phyloP scores from a whole-genome alignment of 2,329 filamentous ascomycete species.

The Cercospora berteroae region DNA sequence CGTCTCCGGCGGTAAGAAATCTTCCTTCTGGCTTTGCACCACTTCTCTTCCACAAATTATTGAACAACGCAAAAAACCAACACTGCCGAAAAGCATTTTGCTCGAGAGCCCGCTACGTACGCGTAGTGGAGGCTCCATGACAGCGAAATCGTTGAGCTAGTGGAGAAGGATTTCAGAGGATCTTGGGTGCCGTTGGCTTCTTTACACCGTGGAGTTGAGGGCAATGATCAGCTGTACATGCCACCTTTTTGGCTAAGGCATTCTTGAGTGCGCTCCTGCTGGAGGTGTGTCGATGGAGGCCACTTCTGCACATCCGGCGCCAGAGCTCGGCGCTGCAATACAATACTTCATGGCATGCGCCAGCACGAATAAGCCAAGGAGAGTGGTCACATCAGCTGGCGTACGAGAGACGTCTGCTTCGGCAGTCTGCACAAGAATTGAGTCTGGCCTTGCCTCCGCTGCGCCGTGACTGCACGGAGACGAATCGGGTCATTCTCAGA shows the following conservation, averaged over 20 bases:
- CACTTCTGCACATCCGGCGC: background rate
- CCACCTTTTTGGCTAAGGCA: background rate
- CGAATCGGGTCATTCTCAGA: background rate
- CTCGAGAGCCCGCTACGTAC: conserved; percentile 38
- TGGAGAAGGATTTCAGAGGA: conserved; percentile 40
- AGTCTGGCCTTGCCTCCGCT: background rate
- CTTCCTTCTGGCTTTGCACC: conserved; percentile 3
- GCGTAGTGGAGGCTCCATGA: conserved; percentile 41
- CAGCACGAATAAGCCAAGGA: background rate
- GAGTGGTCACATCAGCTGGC: background rate
- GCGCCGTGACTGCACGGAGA: background rate
- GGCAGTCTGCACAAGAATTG: background rate
- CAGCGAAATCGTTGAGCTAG: conserved; percentile 42
- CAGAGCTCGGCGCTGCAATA: background rate
- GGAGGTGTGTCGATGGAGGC: background rate
- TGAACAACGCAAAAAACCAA: conserved; percentile 40
- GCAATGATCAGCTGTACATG: conserved; percentile 42
- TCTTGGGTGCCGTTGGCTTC: conserved; percentile 41
- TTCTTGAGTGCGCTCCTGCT: background rate
- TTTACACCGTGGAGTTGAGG: conserved; percentile 37
- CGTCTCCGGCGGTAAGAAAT: conserved; percentile 10
- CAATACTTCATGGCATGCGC: background rate
- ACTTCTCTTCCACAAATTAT: conserved; percentile 29
- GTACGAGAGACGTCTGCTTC: background rate
- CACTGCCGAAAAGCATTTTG: conserved; percentile 44